Evolutionary conservation across 305 asterid genomes (phyloP), one percentile per base, ranked within the genome.

Genomic region (Fraxinus xanthoxyloides): DNA sequence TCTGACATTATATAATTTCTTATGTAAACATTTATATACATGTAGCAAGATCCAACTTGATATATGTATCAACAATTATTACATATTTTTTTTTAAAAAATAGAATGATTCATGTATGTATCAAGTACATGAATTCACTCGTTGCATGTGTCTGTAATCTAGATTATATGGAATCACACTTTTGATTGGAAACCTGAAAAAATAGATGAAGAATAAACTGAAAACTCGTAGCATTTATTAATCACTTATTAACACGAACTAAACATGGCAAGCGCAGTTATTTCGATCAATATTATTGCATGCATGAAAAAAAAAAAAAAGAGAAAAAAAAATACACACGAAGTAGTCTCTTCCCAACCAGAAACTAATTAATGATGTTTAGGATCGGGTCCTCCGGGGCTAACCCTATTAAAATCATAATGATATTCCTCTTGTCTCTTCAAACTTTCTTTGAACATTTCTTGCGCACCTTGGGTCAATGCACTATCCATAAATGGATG

Each of bases 311-410:
- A 38, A 10, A 17, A 40, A 23, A 36, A 38, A 4, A 23, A 72
- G 2, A 0, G 15, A 0, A 6, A 21, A n/a, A 2, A 32, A 19
- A 70, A 21, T 38, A n/a, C 3, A 35, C 10, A 35, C 40, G 10
- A 35, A 35, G 5, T 35, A 35, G 40, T 34, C 7, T 15, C 13
- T n/a, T 40, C 32, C 38, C 19, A n/a, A 40, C 31, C 28, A 24
- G 38, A 61, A 36, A 1, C 23, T 31, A 17, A 65, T 51, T 86
- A 87, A 79, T 90, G 92, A 78, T 90, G 93, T 76, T 81, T 87
- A 5, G 91, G 89, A 75, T 90, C 93, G 2, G 92, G 92, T 51
- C 93, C 93, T 3, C 92, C 90, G 0, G 91, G 92, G 13, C 89
- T 89, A 74, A 77, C 79, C 21, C 91, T 80, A 4, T 80, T 72